A percentile compares a stretch with the other conserved stretches of the same genome.
Evolutionary conservation across 2,329 filamentous ascomycete species (phyloP).

Genomic region (Fusarium liriodendri): DNA sequence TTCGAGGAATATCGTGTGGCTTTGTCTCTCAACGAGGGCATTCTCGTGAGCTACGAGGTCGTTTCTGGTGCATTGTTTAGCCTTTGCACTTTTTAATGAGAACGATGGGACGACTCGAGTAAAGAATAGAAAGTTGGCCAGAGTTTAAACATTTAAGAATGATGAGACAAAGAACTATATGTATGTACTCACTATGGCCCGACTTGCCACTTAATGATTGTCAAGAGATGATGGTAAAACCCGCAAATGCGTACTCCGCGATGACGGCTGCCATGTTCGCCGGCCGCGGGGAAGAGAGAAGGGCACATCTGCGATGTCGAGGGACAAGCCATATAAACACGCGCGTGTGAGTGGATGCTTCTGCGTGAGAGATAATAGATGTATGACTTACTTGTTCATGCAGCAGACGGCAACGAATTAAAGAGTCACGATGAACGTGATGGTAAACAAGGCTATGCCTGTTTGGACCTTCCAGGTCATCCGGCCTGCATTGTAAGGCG

Average conservation of each 20-base stretch:
- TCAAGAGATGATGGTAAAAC: background rate
- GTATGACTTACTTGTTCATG: slow-evolving; percentile 32
- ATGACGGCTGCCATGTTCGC: slow-evolving; percentile 12
- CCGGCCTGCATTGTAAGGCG: slow-evolving; percentile 3
- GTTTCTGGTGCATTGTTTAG: slow-evolving; percentile 30
- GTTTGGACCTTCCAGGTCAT: slow-evolving; percentile 24
- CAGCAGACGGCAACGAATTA: slow-evolving; percentile 10
- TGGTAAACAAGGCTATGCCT: slow-evolving; percentile 29
- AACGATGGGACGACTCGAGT: background rate
- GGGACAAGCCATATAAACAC: background rate
- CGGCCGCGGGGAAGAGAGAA: background rate
- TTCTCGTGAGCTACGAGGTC: slow-evolving; percentile 32
- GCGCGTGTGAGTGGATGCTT: background rate
- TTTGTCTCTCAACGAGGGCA: slow-evolving; percentile 45
- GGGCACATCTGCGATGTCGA: background rate
- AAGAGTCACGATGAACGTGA: slow-evolving; percentile 3
- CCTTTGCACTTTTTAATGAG: background rate
- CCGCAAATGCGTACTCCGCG: slow-evolving; percentile 35
- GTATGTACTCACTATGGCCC: slow-evolving; percentile 20
- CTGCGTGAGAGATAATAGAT: background rate
- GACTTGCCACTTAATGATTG: background rate
- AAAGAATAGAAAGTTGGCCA: background rate
- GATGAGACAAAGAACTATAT: background rate
- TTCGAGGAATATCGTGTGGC: slow-evolving; percentile 39
- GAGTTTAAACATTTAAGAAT: background rate